phyloP scores from a whole-genome alignment of 495 filamentous ascomycete species.

The Penicillium paradoxum region DNA sequence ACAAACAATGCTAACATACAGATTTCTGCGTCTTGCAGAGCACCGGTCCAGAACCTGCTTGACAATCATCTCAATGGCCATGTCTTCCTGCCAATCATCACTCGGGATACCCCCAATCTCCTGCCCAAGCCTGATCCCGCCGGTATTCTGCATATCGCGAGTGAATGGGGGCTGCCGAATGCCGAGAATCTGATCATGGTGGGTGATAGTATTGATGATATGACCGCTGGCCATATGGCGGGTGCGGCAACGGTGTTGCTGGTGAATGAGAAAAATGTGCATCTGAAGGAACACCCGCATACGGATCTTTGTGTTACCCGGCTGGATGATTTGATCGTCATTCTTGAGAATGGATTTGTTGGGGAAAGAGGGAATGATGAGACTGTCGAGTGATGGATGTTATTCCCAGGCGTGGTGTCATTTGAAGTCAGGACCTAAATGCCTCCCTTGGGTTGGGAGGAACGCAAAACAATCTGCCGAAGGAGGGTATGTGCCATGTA shows the following conservation, averaged over 20 bases:
- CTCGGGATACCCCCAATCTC: constrained; percentile 63
- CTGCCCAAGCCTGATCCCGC: constrained; percentile 86
- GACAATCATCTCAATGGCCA: constrained; percentile 62
- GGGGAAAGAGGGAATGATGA: constrained; percentile 22
- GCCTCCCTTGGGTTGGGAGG: neutral
- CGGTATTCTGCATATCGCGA: constrained; percentile 79
- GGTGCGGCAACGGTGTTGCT: constrained; percentile 88
- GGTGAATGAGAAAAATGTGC: constrained; percentile 70
- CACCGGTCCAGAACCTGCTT: constrained; percentile 65
- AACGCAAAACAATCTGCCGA: neutral
- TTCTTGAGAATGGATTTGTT: constrained; percentile 64
- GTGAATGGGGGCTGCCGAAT: constrained; percentile 61
- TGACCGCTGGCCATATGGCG: constrained; percentile 79
- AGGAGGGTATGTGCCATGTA: neutral
- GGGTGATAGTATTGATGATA: constrained; percentile 90
- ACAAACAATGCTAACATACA: neutral
- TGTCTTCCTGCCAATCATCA: constrained; percentile 77
- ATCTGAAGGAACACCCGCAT: constrained; percentile 68
- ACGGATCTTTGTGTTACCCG: constrained; percentile 65
- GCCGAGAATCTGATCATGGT: constrained; percentile 56
- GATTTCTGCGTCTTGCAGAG: constrained; percentile 26
- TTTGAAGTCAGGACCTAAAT: neutral
- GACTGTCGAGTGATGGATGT: neutral
- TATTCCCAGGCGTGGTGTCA: neutral
- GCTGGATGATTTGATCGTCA: constrained; percentile 65